Evolutionary conservation across 73 alveolate species (phyloP).

Genomic region (Tetrahymena borealis): DNA sequence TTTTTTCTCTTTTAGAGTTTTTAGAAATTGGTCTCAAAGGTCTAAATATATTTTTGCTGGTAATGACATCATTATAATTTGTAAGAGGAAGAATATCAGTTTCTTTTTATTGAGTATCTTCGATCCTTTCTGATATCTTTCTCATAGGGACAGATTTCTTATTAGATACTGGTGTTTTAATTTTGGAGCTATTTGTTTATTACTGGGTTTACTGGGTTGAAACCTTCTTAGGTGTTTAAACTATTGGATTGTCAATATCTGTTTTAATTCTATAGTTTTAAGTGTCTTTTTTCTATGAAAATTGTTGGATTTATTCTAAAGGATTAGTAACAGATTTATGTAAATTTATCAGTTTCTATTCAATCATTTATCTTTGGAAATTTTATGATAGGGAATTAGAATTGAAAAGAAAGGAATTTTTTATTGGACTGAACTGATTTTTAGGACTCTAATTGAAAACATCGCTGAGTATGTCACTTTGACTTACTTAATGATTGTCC

Average conservation of each 20-base stretch:
- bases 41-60: background rate
- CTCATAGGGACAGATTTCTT: background rate
- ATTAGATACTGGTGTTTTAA: background rate
- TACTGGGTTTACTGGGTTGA: no score
- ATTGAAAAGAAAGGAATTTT: background rate
- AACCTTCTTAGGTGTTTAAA: no score
- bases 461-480: background rate
- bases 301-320: no score
- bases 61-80: background rate
- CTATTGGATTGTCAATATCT: no score
- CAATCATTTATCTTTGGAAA: background rate
- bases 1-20: background rate
- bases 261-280: no score
- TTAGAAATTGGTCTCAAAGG: background rate
- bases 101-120: background rate
- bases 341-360: background rate
- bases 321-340: background rate
- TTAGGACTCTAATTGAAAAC: background rate
- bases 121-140: background rate
- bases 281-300: no score
- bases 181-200: background rate
- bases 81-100: background rate
- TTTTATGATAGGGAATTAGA: background rate
- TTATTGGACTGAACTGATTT: background rate
- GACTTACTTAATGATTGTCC: background rate